Percentiles rank a stretch among this genome's conserved stretches.
These are phyloP conservation scores for Crithidia bombi DNA, from an alignment of 208 protist genomes.

Conservation along the genomic window DNA sequence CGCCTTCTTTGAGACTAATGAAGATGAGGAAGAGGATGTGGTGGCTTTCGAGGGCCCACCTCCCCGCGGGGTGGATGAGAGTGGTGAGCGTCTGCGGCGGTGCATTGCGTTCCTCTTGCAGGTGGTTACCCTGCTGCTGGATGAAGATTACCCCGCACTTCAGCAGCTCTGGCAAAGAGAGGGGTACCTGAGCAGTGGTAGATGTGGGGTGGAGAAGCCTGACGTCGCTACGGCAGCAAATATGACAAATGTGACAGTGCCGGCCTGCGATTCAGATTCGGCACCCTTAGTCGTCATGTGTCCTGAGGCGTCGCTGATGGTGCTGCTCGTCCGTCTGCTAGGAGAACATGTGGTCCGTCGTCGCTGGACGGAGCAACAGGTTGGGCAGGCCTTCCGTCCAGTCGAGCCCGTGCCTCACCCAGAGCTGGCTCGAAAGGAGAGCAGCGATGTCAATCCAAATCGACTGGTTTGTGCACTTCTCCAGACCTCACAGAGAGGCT, in stretches of 20 bases:
- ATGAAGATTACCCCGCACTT: slow-evolving; percentile 22
- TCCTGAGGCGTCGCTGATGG: slow-evolving; percentile 17
- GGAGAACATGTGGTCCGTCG: slow-evolving; percentile 35
- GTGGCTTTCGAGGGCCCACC: too few relatives aligned
- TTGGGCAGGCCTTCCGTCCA: slow-evolving; percentile 37
- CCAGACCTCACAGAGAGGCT: background rate
- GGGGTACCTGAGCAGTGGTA: background rate
- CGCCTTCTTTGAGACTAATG: background rate
- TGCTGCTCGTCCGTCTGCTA: slow-evolving; percentile 33
- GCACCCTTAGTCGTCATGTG: background rate
- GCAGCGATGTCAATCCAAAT: background rate
- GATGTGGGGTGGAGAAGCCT: background rate
- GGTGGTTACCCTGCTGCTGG: slow-evolving; percentile 2
- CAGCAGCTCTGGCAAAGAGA: slow-evolving; percentile 6
- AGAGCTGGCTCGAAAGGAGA: background rate
- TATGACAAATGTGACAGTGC: too few relatives aligned
- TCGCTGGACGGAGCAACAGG: slow-evolving; percentile 24
- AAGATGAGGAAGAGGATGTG: background rate
- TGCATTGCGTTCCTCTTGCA: slow-evolving; percentile 8
- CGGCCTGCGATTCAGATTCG: background rate
- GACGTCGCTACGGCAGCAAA: background rate
- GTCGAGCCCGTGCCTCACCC: slow-evolving; percentile 7
- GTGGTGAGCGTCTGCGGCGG: too few relatives aligned
- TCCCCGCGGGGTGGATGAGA: too few relatives aligned
- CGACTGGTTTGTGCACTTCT: slow-evolving; percentile 10